Evolutionary conservation across 345 rosid species (phyloP), one percentile per base, ranked within the genome.

Genomic region (Syzygium aqueum): DNA sequence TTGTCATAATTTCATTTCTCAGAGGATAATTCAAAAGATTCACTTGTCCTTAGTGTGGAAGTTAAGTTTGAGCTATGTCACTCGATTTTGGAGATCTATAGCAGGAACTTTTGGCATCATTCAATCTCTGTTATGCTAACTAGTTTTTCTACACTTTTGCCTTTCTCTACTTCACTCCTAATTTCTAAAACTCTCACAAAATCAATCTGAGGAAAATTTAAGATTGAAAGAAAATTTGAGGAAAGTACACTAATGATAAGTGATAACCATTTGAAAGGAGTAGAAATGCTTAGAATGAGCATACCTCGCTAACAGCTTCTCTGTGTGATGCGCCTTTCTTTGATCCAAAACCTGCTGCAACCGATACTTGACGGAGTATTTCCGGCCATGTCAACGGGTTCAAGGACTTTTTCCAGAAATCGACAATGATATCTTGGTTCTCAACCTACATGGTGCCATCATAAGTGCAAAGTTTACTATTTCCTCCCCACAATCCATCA

Each of bases 361-460:
- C 92, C 89, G 93, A 89, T 88, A 96, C 91, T 93, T 95, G 99
- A 84, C 93, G 96, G 89, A 97, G 87, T 90, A 95, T 93, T 88
- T 97, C 99, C 6, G 94, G 86, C 99, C 99, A 97, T 77, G 99
- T 97, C 84, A 97, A 94, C 87, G 99, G 95, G 85, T 97, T 97
- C 89, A 97, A 88, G 84, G 97, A 96, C 85, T 89, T 91, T 89
- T 92, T 95, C 99, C 99, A 97, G 90, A 94, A 89, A 87, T 94
- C 94, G 59, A 96, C 85, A 90, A 95, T 49, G 89, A 86, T 90
- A 89, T 91, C 92, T 87, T 94, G 96, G 90, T 92, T 92, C 88
- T 96, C 98, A 85, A 97, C 95, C 99, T 97, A 91, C 61, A 52
- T 89, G 53, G 85, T 73, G 13, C 86, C 49, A 53, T 49, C 80